Evolutionary conservation across 345 rosid genomes (phyloP), one percentile per base, ranked within the genome.

Genomic region (Hibiscus mutabilis): DNA sequence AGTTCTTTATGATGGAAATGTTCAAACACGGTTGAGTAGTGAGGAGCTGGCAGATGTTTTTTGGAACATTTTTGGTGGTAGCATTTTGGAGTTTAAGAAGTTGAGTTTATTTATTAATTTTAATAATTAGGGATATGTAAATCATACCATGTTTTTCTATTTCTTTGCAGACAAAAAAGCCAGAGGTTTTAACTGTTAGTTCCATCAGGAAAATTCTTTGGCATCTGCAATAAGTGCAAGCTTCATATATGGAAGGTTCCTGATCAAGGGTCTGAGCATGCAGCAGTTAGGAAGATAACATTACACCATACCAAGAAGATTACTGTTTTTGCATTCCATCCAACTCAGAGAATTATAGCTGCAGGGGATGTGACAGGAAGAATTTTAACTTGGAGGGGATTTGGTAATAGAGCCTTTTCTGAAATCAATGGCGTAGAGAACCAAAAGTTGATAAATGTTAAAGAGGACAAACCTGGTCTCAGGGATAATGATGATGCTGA

Each of bases 331-430:
- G 93, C 98, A 33, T 90, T 95, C 82, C 99, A 92, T 78, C 97
- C 94, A 46, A 83, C 79, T 22, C 86, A 95, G 77, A 87, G 87
- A 66, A 81, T 90, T 77, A 75, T 95, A 57, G 98, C 89, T 29
- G 97, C 91, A 12, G 99, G 98, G 70, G 99, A 95, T 86, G 86
- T 79, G 44, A 89, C 96, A 0, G 99, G 99, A 60, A 90, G 99
- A 82, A 82, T 95, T 78, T 85, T 95, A 73, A 81, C 89, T 51
- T 95, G 97, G 97, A 95, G 98, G 79, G 87, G 87, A 66, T 81
- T 85, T 66, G 99, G 99, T 64, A 82, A 81, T 71, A 85, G 76
- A 76, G 73, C 80, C 46, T 85, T 85, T 83, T 68, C 81, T 24
- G 63, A 2, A 7, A 71, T 76, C 69, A 79, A 80, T 53, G 77